phyloP scores from a whole-genome alignment of 1,284 basidiomycete genomes.

The Farysia itapuensis region DNA sequence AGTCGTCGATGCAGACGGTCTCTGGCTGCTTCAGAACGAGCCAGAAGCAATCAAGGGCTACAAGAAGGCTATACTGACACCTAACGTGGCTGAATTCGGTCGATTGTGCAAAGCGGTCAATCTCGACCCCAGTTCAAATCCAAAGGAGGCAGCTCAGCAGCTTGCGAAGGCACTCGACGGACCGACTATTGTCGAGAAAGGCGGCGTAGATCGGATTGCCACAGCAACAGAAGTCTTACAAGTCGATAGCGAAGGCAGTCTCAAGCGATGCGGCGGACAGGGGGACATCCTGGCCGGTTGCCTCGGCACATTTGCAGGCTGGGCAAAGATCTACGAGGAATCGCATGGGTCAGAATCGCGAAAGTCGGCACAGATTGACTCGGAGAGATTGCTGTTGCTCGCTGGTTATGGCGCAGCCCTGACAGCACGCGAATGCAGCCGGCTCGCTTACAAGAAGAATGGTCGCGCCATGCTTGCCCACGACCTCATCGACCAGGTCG shows the following conservation, averaged over 20 bases:
- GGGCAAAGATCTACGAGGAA: constrained; percentile 83
- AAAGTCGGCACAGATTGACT: constrained; percentile 29
- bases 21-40: constrained; percentile 77
- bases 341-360: neutral
- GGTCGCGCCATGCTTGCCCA: constrained; percentile 84
- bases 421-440: constrained; percentile 80
- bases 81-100: constrained; percentile 91
- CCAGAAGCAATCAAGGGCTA: constrained; percentile 77
- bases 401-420: constrained; percentile 86
- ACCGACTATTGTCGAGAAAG: constrained; percentile 90
- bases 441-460: constrained; percentile 72
- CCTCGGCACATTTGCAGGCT: constrained; percentile 85
- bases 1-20: constrained; percentile 88
- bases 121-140: constrained; percentile 56
- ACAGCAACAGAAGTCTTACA: constrained; percentile 65
- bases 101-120: constrained; percentile 76
- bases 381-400: constrained; percentile 71
- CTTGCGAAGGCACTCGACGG: constrained; percentile 78
- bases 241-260: constrained; percentile 74
- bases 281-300: constrained; percentile 88
- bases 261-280: constrained; percentile 92
- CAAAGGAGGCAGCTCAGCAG: constrained; percentile 56
- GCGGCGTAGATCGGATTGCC: constrained; percentile 62
- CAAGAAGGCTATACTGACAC: constrained; percentile 78
- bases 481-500: constrained; percentile 69